Evolutionary conservation across 2,329 filamentous ascomycete species (phyloP).

Genomic region (Bisporella sp.): DNA sequence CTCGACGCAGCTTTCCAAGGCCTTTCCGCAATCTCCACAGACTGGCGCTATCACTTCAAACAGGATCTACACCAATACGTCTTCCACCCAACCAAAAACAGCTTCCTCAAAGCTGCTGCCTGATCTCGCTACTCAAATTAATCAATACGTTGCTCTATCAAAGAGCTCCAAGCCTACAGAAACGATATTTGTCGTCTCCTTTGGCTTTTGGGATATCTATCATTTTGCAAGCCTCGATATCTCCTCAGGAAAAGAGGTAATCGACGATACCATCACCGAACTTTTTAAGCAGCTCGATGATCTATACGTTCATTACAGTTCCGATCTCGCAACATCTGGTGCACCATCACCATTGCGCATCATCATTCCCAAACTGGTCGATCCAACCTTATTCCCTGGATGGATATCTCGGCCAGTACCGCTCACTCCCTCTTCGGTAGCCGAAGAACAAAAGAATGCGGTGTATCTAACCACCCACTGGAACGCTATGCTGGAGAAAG

Average conservation of each 20-base stretch:
- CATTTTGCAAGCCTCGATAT: constrained; percentile 19
- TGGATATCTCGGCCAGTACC: constrained; percentile 40
- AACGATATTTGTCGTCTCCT: constrained; percentile 24
- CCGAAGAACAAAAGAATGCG: constrained; percentile 48
- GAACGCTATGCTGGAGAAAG: constrained; percentile 38
- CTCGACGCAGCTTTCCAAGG: constrained; percentile 15
- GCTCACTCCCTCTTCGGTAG: constrained; percentile 37
- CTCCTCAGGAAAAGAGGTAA: constrained; percentile 8
- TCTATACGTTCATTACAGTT: constrained; percentile 17
- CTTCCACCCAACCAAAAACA: background rate
- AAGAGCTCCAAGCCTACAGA: constrained; percentile 7
- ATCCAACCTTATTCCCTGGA: constrained; percentile 46
- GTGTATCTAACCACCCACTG: constrained; percentile 42
- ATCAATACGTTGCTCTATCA: constrained; percentile 17
- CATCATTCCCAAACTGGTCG: constrained; percentile 44
- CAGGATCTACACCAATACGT: constrained; percentile 11
- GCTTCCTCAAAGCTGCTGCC: constrained; percentile 12
- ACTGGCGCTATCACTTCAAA: constrained; percentile 21
- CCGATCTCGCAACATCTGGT: background rate
- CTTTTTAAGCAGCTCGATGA: constrained; percentile 23
- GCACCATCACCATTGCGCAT: constrained; percentile 35
- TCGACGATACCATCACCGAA: constrained; percentile 13
- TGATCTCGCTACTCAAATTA: constrained; percentile 22
- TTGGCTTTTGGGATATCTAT: constrained; percentile 28
- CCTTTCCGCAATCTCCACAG: constrained; percentile 14